Base-by-base conservation (phyloP, 495 filamentous ascomycete genomes). In the Aspergillus leporis region DNA sequence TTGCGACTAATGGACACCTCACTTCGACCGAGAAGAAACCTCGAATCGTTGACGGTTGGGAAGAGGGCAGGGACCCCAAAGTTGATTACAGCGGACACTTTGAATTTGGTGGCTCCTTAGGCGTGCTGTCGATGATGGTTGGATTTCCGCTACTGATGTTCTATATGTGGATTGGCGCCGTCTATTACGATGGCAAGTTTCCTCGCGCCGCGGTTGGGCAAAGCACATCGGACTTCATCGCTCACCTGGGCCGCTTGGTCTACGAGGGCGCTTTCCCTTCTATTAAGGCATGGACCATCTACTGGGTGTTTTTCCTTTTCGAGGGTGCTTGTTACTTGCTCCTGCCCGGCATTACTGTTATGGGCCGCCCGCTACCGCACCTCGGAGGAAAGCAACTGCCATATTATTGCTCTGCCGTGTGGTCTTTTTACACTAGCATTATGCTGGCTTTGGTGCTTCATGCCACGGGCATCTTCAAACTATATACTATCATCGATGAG, bases 81-180 rank as follows among this genome's bases (percentile, higher is more conserved):
- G 68, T 97, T 59, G 91, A 97, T 74, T 79, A 84, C 68, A 91
- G 87, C 51, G 89, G 87, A 49, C 81, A 90, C 56, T 90, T 88
- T 68, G 94, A 98, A 67, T 97, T 98, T 66, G 91, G 92, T 58
- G 94, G 94, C 57, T 86, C 90, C 2, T 75, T 75, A 50, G 93
- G 93, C 55, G 86, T 91, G 23, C 70, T 77, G 21, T 78, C 85
- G 53, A 91, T 96, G 85, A 98, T 98, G 91, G 79, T 94, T 59
- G 87, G 86, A 48, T 98, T 97, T 73, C 94, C 94, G 13, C 36
- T 89, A 45, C 80, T 98, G 61, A 98, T 98, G 94, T 97, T 89
- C 79, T 97, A 96, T 78, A 93, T 98, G 91, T 98, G 93, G 93
- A 87, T 96, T 69, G 94, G 94, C 30, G 90, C 93, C 40, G 91